A percentile compares a stretch with the other conserved stretches of the same genome.
These are phyloP conservation scores for Pichia cabralensis DNA, from an alignment of 805 yeast genomes.

Conservation along the genomic window DNA sequence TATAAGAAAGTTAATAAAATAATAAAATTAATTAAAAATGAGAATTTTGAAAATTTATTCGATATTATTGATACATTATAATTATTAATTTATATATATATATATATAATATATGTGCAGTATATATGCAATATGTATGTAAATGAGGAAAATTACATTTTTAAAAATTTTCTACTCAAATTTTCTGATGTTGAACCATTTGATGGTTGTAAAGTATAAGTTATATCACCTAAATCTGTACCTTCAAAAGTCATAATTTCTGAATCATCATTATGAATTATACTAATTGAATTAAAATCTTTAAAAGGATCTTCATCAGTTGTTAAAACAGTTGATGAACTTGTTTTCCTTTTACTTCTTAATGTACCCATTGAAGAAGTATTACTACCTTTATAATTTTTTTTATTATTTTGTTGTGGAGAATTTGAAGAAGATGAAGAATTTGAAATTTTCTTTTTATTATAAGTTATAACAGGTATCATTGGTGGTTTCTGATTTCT, in stretches of 20 bases:
- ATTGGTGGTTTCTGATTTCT: slow-evolving; percentile 93
- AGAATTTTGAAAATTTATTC: slow-evolving; percentile 10
- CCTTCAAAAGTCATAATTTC: slow-evolving; percentile 40
- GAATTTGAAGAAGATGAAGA: too few species aligned
- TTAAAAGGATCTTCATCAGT: slow-evolving; percentile 61
- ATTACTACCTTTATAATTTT: slow-evolving; percentile 11
- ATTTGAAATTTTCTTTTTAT: slow-evolving; percentile 13
- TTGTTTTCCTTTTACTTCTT: slow-evolving; percentile 25
- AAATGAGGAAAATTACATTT: slow-evolving; percentile 17
- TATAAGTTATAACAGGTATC: slow-evolving; percentile 60
- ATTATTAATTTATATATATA: background rate
- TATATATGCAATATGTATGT: too few species aligned
- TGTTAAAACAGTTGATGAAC: slow-evolving; percentile 16
- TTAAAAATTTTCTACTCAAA: slow-evolving; percentile 18
- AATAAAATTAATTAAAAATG: background rate
- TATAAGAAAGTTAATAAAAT: background rate
- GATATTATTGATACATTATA: slow-evolving; percentile 16
- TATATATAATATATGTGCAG: too few species aligned
- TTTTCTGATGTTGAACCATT: too few species aligned
- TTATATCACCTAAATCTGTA: slow-evolving; percentile 41
- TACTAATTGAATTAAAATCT: slow-evolving; percentile 75
- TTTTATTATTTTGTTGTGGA: background rate
- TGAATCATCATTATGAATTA: slow-evolving; percentile 56
- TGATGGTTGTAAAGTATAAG: slow-evolving; percentile 41
- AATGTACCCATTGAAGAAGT: slow-evolving; percentile 36